Evolutionary conservation across 768 basidiomycete genomes (phyloP).

Genomic region (Gymnopilus junonius): DNA sequence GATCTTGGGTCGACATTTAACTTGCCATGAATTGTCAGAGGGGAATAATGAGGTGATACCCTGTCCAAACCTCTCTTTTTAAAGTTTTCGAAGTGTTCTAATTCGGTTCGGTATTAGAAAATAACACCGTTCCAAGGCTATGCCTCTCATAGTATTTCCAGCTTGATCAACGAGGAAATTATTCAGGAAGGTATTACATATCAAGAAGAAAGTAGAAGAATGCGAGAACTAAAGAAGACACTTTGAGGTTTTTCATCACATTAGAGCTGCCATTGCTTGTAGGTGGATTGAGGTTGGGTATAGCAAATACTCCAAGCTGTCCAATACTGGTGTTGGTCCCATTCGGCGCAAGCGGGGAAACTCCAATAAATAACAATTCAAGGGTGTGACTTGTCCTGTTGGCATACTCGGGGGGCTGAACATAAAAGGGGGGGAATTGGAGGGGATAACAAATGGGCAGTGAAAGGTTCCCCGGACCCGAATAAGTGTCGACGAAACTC

Average conservation of each 20-base stretch:
- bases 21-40: too few species aligned
- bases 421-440: not conserved
- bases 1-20: not conserved
- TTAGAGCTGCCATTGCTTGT: not conserved
- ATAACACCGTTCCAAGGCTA: too few species aligned
- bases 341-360: not conserved
- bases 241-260: not conserved
- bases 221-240: not conserved
- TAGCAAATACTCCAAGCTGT: not conserved
- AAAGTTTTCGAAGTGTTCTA: too few species aligned
- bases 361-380: not conserved
- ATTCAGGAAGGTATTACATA: too few species aligned
- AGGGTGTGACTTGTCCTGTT: not conserved
- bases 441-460: not conserved
- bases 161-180: too few species aligned
- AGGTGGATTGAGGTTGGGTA: not conserved
- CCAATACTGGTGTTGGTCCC: not conserved
- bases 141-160: too few species aligned
- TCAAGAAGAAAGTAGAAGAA: not conserved
- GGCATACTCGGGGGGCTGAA: not conserved
- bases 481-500: not conserved
- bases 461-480: not conserved
- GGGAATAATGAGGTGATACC: too few species aligned
- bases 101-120: too few species aligned
- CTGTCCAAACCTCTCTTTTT: too few species aligned